Base-by-base conservation (phyloP, 345 rosid species). In the Erysimum cheiranthoides region DNA sequence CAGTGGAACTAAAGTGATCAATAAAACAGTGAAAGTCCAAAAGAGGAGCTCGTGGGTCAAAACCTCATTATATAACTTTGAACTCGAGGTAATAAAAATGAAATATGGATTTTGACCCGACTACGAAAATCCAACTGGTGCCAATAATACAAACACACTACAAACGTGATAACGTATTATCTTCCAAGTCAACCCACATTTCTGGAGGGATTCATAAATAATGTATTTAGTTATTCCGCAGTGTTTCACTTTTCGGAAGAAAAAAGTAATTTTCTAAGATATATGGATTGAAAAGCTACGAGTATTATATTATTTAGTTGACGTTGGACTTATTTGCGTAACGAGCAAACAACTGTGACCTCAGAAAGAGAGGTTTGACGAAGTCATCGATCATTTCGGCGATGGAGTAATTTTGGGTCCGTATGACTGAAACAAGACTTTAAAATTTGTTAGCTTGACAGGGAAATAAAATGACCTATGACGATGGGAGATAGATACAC, bases 311-410 rank as follows among this genome's bases (percentile, higher is more conserved):
- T 75, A 30, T 17, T 16, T 36, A 32, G 56, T 51, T 75, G 74
- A 68, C 57, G 10, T 10, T 60, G 8, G 61, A 60, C 74, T 60
- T 39, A 47, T 18, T 68, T 75, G 68, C 79, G 28, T 60, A 31
- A 42, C 25, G 25, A 68, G 21, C 74, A 67, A 68, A 61, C 74
- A 61, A 47, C 32, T 60, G 40, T 34, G 71, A 73, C 57, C 65
- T 8, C 32, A 31, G 21, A 53, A 64, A 30, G 8, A 9, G 27
- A 13, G 30, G 42, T 60, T 75, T 75, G 79, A 75, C 73, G 11
- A 74, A 66, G 78, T 67, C 78, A 43, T 47, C 43, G 1, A 38
- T 57, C 27, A 27, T 6, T 21, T 73, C 4, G 25, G 12, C 46
- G n/a, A 30, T 57, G 18, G 59, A 40, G 73, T 74, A 16, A 45